Evolutionary conservation across 2,329 filamentous ascomycete species (phyloP).

Genomic region (Penicillium sumatraense): DNA sequence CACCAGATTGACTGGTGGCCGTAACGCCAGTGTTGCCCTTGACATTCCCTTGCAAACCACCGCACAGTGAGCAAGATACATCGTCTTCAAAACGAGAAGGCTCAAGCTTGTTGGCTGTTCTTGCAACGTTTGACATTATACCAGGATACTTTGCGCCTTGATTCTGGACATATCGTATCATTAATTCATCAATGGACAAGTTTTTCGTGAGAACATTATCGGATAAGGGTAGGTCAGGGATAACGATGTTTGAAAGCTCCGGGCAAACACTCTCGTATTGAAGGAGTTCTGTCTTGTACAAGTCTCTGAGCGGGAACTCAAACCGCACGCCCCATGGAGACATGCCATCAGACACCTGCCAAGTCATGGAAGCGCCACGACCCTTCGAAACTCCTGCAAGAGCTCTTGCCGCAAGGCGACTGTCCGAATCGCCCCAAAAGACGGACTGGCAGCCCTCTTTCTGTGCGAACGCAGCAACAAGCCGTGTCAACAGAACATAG

Average conservation of each 20-base stretch:
- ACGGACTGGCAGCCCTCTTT: conserved; percentile 68
- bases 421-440: conserved; percentile 85
- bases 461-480: conserved; percentile 70
- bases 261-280: conserved; percentile 64
- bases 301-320: conserved; percentile 81
- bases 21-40: conserved; percentile 65
- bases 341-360: conserved; percentile 77
- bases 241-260: conserved; percentile 56
- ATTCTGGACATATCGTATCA: conserved; percentile 83
- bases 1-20: conserved; percentile 42
- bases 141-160: conserved; percentile 87
- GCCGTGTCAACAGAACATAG: conserved; percentile 70
- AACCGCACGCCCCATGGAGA: conserved; percentile 63
- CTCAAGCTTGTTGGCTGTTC: conserved; percentile 82
- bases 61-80: conserved; percentile 68
- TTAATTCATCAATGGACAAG: conserved; percentile 87
- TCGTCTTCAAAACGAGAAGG: conserved; percentile 40
- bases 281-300: conserved; percentile 79
- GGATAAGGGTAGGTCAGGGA: conserved; percentile 44
- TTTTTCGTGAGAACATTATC: conserved; percentile 53
- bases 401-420: conserved; percentile 81
- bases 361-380: conserved; percentile 80
- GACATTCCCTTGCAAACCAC: conserved; percentile 66
- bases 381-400: conserved; percentile 90
- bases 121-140: conserved; percentile 93